Base-by-base conservation (phyloP, 176 grass and related monocot genomes). In the Miscanthus lutarioriparius region DNA sequence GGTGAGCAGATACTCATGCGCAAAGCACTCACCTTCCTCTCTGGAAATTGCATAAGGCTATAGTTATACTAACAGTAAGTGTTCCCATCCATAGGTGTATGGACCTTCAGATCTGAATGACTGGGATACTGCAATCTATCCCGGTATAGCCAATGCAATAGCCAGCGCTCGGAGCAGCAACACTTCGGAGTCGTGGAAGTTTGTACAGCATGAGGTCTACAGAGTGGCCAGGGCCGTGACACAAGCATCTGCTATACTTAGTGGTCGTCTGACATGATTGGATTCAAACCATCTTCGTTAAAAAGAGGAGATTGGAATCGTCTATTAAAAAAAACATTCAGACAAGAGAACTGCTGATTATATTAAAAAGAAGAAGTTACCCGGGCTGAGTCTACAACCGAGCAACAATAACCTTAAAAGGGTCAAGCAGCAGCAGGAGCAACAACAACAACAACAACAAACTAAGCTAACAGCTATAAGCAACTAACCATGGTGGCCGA, bases 141-240 rank as follows among this genome's bases (percentile, higher is more conserved):
- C 91, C 0, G 93, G 89, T 4, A 74, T 99, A 62, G 84, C 76
- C 16, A 73, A 91, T 70, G 93, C 96, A 14, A 94, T 96, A 76
- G 48, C 70, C 38, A 87, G 83, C 11, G 93, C 89, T 15, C 87
- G 87, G 81, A 91, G 83, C 27, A 89, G 48, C 69, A 92, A 94
- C 70, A 92, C 87, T 61, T 78, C 80, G 7, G 74, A 86, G 3
- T 91, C 96, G 1, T 92, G 89, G 89, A 79, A 64, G 86, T 81
- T 72, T 54, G 89, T 92, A 48, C 93, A 99, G 72, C 96, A 96
- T 59, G 86, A 99, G 88, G 83, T 99, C 69, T 80, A 88, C 75
- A 93, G 96, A 79, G 89, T 83, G 11, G 88, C 93, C 13, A 92
- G 93, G 83, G 96, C 81, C 20, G 86, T 99, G 33, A 82, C 84